Conservation (phyloP, 1,284 basidiomycete genomes). For the Phlebopus sp. region DNA sequence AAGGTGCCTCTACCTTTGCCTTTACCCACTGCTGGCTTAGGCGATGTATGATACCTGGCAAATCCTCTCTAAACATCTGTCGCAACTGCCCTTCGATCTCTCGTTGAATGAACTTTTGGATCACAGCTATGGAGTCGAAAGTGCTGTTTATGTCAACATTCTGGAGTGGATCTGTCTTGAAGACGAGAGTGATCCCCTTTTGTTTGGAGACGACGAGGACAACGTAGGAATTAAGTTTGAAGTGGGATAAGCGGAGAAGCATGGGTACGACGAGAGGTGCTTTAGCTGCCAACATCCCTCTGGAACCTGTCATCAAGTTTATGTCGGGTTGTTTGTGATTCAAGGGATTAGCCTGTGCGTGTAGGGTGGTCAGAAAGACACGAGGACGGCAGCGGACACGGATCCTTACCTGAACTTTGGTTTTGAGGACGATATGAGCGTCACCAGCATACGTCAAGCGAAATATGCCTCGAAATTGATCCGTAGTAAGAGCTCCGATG, state of each 20-base stretch:
- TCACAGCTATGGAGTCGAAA: slow-evolving; percentile 97
- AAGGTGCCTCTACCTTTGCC: slow-evolving; percentile 80
- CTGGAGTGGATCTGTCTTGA: slow-evolving; percentile 99
- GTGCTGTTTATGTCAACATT: slow-evolving; percentile 97
- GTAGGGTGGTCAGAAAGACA: slow-evolving; percentile 5
- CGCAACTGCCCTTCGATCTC: slow-evolving; percentile 97
- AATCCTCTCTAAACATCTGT: slow-evolving; percentile 97
- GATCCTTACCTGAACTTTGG: slow-evolving; percentile 86
- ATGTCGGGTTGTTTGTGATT: slow-evolving; percentile 87
- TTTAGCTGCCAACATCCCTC: slow-evolving; percentile 87
- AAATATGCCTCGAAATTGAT: slow-evolving; percentile 97
- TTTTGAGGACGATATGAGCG: slow-evolving; percentile 93
- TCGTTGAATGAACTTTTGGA: slow-evolving; percentile 93
- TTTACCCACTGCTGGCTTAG: slow-evolving; percentile 94
- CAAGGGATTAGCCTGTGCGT: slow-evolving; percentile 84
- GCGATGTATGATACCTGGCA: slow-evolving; percentile 96
- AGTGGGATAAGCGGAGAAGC: slow-evolving; percentile 93
- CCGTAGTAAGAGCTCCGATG: slow-evolving; percentile 93
- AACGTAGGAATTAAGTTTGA: slow-evolving; percentile 93
- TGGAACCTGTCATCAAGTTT: slow-evolving; percentile 70
- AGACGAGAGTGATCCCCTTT: slow-evolving; percentile 98
- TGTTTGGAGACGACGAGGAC: slow-evolving; percentile 96
- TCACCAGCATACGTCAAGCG: slow-evolving; percentile 94
- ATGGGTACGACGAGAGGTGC: slow-evolving; percentile 96
- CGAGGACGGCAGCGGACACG: neutral